Evolutionary conservation across 2,329 filamentous ascomycete species (phyloP).

Genomic region (Botrytis fragariae): DNA sequence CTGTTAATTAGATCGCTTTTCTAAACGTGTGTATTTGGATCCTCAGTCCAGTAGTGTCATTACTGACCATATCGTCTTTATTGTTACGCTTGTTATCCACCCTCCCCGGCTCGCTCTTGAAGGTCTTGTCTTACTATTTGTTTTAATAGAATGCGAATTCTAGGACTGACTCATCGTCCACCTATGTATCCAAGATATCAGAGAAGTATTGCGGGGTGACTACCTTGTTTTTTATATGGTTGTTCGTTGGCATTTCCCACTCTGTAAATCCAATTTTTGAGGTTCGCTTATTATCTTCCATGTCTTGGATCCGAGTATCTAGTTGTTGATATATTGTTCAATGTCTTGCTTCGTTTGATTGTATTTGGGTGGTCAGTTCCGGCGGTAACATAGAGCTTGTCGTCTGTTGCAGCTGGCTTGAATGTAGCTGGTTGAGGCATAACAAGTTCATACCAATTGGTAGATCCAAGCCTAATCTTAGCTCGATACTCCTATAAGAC

Average conservation of each 20-base stretch:
- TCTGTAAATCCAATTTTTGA: neutral
- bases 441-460: neutral
- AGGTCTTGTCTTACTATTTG: neutral
- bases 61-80: neutral
- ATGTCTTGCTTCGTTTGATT: too few relatives aligned
- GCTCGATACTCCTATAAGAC: neutral
- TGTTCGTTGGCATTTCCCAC: neutral
- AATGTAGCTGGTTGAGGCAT: neutral
- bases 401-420: neutral
- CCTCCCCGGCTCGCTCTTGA: neutral
- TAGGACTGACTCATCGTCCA: neutral
- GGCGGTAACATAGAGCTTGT: neutral
- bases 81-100: neutral
- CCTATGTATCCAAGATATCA: neutral
- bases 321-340: neutral
- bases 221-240: neutral
- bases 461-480: neutral
- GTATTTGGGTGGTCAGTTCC: neutral
- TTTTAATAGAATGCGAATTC: too few relatives aligned
- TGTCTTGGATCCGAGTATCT: neutral
- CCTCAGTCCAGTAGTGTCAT: neutral
- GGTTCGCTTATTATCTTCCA: neutral
- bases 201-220: neutral
- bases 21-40: neutral
- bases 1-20: rapidly evolving